Conservation (phyloP, 2,329 filamentous ascomycete genomes). For the Talaromyces sp. region DNA sequence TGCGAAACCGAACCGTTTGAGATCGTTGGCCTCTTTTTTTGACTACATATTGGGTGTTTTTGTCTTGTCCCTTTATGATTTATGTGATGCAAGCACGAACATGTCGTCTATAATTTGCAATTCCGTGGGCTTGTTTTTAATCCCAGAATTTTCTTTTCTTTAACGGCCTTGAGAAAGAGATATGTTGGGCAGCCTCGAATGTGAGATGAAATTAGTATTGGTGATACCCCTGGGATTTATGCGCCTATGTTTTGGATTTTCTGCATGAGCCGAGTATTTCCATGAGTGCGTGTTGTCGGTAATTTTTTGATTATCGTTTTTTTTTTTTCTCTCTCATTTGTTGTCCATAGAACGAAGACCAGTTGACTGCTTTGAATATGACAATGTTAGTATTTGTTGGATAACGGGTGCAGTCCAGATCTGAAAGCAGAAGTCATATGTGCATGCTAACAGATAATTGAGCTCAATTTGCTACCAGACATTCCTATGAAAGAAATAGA, state of each 20-base stretch:
- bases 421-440: too few species aligned
- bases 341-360: not conserved
- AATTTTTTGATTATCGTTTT: not conserved
- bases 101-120: not conserved
- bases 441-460: too few species aligned
- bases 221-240: not conserved
- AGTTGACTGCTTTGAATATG: too few species aligned
- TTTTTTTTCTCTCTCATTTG: not conserved
- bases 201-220: not conserved
- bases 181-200: not conserved
- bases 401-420: too few species aligned
- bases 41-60: not conserved
- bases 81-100: not conserved
- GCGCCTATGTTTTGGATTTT: not conserved
- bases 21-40: not conserved
- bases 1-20: slow-evolving; percentile 5
- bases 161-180: not conserved
- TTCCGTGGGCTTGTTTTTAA: not conserved
- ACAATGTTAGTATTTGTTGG: too few species aligned
- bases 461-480: too few species aligned
- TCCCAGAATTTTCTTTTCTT: not conserved
- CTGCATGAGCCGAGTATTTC: not conserved
- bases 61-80: not conserved
- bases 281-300: not conserved
- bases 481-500: too few species aligned